Percentiles rank a stretch among this genome's conserved stretches.
Evolutionary conservation across 345 rosid genomes (phyloP).

Genomic region (Salix brachista): DNA sequence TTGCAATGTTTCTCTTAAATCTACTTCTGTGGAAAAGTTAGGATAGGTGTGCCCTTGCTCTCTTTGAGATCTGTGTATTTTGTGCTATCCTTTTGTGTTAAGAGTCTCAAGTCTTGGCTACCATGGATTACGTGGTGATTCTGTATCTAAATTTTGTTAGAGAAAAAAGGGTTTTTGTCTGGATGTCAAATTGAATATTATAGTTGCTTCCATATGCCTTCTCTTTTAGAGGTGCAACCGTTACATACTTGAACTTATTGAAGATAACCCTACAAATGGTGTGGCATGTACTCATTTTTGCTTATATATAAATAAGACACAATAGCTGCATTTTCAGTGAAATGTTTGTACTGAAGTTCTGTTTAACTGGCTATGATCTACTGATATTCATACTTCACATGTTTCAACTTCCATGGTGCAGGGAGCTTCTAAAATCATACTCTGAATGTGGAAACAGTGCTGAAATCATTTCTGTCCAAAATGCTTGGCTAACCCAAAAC

Average conservation of each 20-base stretch:
- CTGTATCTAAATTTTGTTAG: background rate
- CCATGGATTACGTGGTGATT: background rate
- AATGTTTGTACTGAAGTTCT: background rate
- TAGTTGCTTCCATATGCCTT: background rate
- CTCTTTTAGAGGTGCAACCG: background rate
- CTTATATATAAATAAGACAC: background rate
- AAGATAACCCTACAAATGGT: background rate
- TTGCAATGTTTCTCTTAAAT: background rate
- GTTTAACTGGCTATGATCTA: background rate
- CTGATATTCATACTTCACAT: background rate
- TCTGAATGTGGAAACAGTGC: constrained; percentile 73
- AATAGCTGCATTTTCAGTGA: background rate
- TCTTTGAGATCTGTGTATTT: background rate
- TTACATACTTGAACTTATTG: background rate
- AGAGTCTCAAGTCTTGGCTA: background rate
- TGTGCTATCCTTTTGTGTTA: background rate
- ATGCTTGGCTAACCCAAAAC: constrained; percentile 83
- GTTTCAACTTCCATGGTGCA: constrained; percentile 25
- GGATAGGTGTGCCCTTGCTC: background rate
- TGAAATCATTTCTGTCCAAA: constrained; percentile 74
- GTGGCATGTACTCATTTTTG: background rate
- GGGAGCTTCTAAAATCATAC: constrained; percentile 83
- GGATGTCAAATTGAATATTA: background rate
- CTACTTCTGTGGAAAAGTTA: background rate
- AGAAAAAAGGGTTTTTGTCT: background rate